Percentiles rank a stretch among this genome's conserved stretches.
Evolutionary conservation across 2,329 filamentous ascomycete species (phyloP).

Genomic region (Acarospora socialis): DNA sequence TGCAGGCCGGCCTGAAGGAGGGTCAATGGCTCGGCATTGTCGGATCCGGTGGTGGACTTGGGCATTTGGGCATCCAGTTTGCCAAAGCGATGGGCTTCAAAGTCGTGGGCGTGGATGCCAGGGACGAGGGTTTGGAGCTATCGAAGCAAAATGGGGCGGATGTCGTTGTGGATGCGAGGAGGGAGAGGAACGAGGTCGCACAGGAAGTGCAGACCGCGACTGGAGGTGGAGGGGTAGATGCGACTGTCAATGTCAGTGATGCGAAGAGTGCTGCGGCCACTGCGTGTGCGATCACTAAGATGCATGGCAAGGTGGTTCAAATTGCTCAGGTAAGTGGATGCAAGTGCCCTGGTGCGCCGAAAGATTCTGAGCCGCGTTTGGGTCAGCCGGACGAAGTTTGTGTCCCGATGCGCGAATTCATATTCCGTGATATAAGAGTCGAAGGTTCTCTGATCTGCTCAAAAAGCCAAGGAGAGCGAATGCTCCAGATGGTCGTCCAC

Average conservation of each 20-base stretch:
- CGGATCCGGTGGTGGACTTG: constrained; percentile 22
- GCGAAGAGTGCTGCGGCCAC: constrained; percentile 35
- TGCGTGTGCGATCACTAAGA: constrained; percentile 42
- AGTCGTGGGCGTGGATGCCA: constrained; percentile 40
- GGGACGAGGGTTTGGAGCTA: constrained; percentile 39
- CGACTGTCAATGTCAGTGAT: constrained; percentile 41
- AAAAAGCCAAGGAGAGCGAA: constrained; percentile 30
- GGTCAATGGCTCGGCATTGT: constrained; percentile 20
- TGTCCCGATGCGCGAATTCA: constrained; percentile 32
- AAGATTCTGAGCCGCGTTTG: neutral
- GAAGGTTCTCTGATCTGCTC: constrained; percentile 33
- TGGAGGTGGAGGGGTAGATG: constrained; percentile 34
- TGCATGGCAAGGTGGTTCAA: constrained; percentile 45
- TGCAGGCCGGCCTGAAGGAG: constrained; percentile 25
- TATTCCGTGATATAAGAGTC: constrained; percentile 40
- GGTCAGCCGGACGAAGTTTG: constrained; percentile 26
- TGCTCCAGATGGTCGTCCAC: constrained; percentile 34
- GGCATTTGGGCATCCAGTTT: constrained; percentile 20
- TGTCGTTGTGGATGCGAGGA: constrained; percentile 35
- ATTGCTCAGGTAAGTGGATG: constrained; percentile 36
- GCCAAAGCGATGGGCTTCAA: constrained; percentile 28
- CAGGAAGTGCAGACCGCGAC: constrained; percentile 31
- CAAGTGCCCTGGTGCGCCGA: constrained; percentile 23
- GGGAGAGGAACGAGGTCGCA: constrained; percentile 31
- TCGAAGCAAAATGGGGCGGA: constrained; percentile 34